Base-by-base conservation (phyloP, 2,329 filamentous ascomycete species). In the Sporothrix pseudoabietina region DNA sequence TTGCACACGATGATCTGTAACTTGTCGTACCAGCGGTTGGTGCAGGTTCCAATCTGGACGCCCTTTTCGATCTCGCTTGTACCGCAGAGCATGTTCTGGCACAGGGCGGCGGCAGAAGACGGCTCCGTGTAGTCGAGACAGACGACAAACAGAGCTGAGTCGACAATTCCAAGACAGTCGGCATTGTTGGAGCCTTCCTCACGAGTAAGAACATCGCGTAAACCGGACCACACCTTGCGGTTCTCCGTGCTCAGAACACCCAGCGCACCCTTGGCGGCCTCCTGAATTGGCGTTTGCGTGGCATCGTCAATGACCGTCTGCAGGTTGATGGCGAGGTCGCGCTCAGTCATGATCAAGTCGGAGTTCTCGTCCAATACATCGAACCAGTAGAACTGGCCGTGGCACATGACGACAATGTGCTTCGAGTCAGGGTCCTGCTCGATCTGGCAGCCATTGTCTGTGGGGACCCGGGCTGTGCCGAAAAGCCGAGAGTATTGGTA, bases 21-120 rank as follows among this genome's bases (percentile, higher is more conserved):
- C 84, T 99, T 99, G 83, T 99, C 96, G 79, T 99, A 99, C 96
- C 96, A 99, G 75, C 96, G 88, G 82, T 99, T 99, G 16, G 95
- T 98, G 83, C 96, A 99, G 1, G 96, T 98, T 41, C 96, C 96
- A 61, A 98, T 94, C 82, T 99, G 96, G 1, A 99, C 93, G 4
- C 96, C 96, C 79, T 92, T 92, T 78, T 97, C 92, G 14, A 98
- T 91, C 79, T 96, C 91, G 77, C 92, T 97, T 0, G 94, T 97
- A 61, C 96, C 96, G 79, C 96, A 98, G 14, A 99, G 91, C 95
- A 99, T 98, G 81, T 98, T 99, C 80, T 94, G 94, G 81, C 94
- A 98, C n/a, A 98, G 88, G 44, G 94, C 92, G 0, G 94, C 91
- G 0, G 91, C 92, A 65, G 89, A 94, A 0, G 87, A 83, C 0